Evolutionary conservation across 2,329 filamentous ascomycete genomes (phyloP).

Genomic region (Curvularia hawaiiensis): DNA sequence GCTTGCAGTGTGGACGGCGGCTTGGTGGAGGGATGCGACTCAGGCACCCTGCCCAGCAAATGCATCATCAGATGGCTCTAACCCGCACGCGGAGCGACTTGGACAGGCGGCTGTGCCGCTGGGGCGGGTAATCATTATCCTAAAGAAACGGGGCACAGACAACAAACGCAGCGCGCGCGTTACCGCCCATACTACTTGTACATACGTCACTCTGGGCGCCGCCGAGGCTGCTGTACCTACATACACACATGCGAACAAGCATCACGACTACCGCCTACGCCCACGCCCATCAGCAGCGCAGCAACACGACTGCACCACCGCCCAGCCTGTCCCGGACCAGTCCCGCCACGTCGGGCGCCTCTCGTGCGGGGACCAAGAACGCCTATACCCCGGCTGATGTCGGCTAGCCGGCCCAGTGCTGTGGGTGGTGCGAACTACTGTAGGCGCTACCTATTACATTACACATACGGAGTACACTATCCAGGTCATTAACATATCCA

Average conservation of each 20-base stretch:
- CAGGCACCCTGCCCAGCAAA: slow-evolving; percentile 8
- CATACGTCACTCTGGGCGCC: slow-evolving; percentile 4
- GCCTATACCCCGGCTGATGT: not conserved
- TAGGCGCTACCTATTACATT: too few species aligned
- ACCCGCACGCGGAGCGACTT: slow-evolving; percentile 7
- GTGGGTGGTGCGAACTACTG: not conserved
- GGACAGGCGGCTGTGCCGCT: slow-evolving; percentile 12
- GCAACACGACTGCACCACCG: not conserved
- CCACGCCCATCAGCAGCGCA: not conserved
- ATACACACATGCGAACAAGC: not conserved
- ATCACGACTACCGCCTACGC: not conserved
- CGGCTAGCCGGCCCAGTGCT: slow-evolving; percentile 12
- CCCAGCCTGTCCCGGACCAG: not conserved
- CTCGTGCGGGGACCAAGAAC: not conserved
- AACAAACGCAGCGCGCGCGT: not conserved
- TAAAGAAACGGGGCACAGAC: not conserved
- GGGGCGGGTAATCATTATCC: slow-evolving; percentile 4
- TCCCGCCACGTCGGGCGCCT: not conserved
- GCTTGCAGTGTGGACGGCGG: not conserved
- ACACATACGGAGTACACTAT: too few species aligned
- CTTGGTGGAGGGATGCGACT: slow-evolving; percentile 8
- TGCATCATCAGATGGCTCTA: slow-evolving; percentile 12
- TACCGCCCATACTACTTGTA: too few species aligned
- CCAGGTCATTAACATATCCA: not conserved
- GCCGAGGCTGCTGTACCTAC: not conserved